Evolutionary conservation across 129 eudicot species (phyloP).

Genomic region (Calendula officinalis): DNA sequence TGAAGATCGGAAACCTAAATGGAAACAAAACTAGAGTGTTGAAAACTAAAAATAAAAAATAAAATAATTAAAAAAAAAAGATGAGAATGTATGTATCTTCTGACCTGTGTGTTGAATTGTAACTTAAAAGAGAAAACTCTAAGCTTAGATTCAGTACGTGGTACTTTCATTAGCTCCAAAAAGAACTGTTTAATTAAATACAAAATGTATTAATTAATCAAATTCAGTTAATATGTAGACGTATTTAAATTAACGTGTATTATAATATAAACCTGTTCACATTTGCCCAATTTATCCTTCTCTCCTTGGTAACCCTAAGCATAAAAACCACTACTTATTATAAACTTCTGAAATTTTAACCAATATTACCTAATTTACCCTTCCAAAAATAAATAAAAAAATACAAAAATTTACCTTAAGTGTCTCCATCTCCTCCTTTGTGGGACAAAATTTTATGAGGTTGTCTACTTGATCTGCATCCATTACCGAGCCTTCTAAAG

Average conservation of each 20-base stretch:
- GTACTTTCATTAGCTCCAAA: constrained; percentile 86
- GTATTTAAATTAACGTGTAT: not conserved
- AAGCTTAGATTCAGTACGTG: constrained; percentile 80
- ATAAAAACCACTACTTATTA: constrained; percentile 24
- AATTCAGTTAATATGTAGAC: not conserved
- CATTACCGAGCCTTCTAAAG: constrained; percentile 76
- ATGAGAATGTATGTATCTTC: constrained; percentile 6
- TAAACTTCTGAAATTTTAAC: not conserved
- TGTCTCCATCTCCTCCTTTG: constrained; percentile 89
- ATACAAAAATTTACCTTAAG: constrained; percentile 73
- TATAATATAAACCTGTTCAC: constrained; percentile 70
- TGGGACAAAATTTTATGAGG: constrained; percentile 93
- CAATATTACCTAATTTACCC: not conserved
- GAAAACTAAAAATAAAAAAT: constrained; percentile 4
- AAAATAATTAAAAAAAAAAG: constrained; percentile 25
- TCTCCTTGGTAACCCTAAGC: constrained; percentile 86
- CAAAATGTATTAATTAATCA: constrained; percentile 5
- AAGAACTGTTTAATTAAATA: constrained; percentile 56
- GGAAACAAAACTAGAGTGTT: constrained; percentile 10
- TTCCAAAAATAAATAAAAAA: not conserved
- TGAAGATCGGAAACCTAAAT: constrained; percentile 83
- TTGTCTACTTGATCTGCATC: constrained; percentile 96
- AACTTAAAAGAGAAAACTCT: constrained; percentile 86
- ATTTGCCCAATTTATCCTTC: constrained; percentile 68
- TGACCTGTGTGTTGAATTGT: constrained; percentile 75